Evolutionary conservation across 2,329 filamentous ascomycete species (phyloP).

Genomic region (Colletotrichum salicis): DNA sequence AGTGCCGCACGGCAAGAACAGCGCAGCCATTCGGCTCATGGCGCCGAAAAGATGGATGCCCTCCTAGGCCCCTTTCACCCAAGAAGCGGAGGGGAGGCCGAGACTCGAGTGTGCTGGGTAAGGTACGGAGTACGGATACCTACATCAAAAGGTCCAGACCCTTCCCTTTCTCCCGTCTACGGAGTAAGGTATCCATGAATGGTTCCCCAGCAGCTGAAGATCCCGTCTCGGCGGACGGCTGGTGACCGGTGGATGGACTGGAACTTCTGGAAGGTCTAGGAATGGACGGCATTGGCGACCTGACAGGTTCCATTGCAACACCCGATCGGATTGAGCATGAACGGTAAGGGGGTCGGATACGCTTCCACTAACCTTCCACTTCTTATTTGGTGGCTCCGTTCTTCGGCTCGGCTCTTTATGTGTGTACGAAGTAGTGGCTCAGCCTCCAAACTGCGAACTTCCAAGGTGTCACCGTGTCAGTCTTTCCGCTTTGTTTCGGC

Average conservation of each 20-base stretch:
- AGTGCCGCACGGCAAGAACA: background rate
- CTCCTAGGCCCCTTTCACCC: background rate
- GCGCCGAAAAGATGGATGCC: background rate
- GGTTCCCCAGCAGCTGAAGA: background rate
- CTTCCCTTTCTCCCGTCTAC: background rate
- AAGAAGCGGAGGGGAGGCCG: background rate
- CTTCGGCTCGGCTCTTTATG: constrained; percentile 26
- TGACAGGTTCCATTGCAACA: constrained; percentile 17
- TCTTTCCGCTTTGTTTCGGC: background rate
- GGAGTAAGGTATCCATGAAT: too few relatives aligned
- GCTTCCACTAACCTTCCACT: constrained; percentile 13
- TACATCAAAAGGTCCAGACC: background rate
- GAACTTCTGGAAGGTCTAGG: background rate
- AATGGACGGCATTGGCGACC: background rate
- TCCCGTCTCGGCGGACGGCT: constrained; percentile 6
- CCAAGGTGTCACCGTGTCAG: background rate
- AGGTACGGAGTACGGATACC: background rate
- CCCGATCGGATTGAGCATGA: constrained; percentile 21
- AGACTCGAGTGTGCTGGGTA: background rate
- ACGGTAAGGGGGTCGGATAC: constrained; percentile 24
- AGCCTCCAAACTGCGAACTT: background rate
- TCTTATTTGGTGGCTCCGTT: constrained; percentile 15
- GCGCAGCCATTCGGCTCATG: background rate
- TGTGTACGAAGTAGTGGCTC: background rate
- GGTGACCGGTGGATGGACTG: background rate